Evolutionary conservation across 2,329 filamentous ascomycete species (phyloP).

Genomic region (Colletotrichum sp.): DNA sequence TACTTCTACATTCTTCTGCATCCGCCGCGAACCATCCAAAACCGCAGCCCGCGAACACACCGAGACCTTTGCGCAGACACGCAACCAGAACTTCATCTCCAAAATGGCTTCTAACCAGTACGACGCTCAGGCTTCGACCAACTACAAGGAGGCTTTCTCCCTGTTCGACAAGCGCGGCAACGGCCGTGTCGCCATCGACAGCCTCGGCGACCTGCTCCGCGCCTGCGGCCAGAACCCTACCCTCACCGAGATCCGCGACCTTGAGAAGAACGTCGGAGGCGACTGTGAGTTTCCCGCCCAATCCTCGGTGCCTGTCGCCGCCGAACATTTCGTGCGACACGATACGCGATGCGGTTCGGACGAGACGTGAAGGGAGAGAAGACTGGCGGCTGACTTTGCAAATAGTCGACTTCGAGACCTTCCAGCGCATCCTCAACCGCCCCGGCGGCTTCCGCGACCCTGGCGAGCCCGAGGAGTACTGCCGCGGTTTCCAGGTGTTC

Average conservation of each 20-base stretch:
- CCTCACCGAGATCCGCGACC: conserved; percentile 86
- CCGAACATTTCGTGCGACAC: not conserved
- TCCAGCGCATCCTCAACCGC: conserved; percentile 95
- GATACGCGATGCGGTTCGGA: not conserved
- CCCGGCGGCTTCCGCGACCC: conserved; percentile 98
- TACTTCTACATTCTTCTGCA: not conserved
- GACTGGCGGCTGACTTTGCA: conserved; percentile 9
- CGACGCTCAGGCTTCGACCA: conserved; percentile 76
- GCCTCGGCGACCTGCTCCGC: conserved; percentile 90
- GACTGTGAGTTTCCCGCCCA: conserved; percentile 75
- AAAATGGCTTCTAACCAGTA: conserved; percentile 58
- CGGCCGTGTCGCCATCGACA: conserved; percentile 85
- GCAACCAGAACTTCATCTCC: not conserved
- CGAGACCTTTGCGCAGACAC: not conserved
- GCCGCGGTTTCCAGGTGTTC: conserved; percentile 98
- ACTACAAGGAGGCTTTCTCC: conserved; percentile 99
- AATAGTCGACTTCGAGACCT: conserved; percentile 95
- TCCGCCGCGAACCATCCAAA: too few species aligned
- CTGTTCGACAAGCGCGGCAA: conserved; percentile 99
- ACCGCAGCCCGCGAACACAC: not conserved
- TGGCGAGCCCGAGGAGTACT: conserved; percentile 97
- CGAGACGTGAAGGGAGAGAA: not conserved
- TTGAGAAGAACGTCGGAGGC: conserved; percentile 87
- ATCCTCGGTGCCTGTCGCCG: rapidly evolving
- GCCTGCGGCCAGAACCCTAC: conserved; percentile 99